Evolutionary conservation across 768 basidiomycete genomes (phyloP), one percentile per base, ranked within the genome.

Genomic region (Leccinum disarticulatum): DNA sequence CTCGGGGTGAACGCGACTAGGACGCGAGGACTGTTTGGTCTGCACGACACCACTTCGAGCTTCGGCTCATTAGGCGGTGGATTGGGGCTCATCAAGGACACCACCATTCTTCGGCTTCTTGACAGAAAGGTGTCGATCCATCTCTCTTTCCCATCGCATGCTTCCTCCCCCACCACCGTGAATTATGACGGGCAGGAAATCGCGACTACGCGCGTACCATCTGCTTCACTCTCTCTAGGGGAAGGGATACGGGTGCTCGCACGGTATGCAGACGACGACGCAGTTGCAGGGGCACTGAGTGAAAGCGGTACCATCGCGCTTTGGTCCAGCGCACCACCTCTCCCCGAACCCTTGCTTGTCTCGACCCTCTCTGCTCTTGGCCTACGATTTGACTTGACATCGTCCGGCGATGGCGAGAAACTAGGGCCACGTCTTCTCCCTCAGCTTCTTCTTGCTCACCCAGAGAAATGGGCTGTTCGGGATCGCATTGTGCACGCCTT

Each of bases 1-100:
- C 76, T 94, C 13, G 85, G 87, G 51, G 82, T 83, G 6, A 83
- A 84, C 1, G 80, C 81, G 1, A 87, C 82, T 52, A 83, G 83
- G 56, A 81, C 80, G 0, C 76, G 77, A 46, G 69, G 73, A 4
- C 33, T 68, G 14, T 71, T 77, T 25, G 75, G 76, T 55, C 48
- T 75, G 19, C 67, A 74, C 43, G 50, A 60, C n/a, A 47, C 76
- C 13, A 73, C 77, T 30, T 76, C 81, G 72, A 63, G 73, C 60
- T 74, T 82, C 65, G 68, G 77, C 60, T 77, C 77, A 66, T 56
- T 64, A 57, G 64, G 68, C 46, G 52, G 61, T 66, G 68, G 74
- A 53, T 60, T 73, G 41, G 71, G 70, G 7, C 71, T 82, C 49
- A 68, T 71, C 51, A 62, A 19, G 17, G 73, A 73, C 43, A 58